Base-by-base conservation (phyloP, 257 asterid genomes). In the Echium plantagineum region DNA sequence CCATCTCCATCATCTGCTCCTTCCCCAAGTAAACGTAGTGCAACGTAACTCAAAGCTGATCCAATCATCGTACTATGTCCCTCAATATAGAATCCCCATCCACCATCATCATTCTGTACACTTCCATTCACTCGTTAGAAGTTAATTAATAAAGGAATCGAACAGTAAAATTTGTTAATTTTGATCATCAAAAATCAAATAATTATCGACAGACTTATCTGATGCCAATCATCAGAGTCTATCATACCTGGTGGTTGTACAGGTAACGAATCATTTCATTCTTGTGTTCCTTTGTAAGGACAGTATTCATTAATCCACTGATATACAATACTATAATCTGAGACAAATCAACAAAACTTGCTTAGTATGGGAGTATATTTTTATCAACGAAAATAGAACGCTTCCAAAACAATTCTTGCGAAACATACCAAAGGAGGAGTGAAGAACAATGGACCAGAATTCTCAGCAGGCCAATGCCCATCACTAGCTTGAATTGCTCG, bases 41-140 rank as follows among this genome's bases (percentile, higher is more conserved):
- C 81, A 0, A 88, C 77, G 53, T 88, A 88, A 70, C 83, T 85
- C 15, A 88, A 82, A 0, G 82, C 95, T 0, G 94, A 80, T 2
- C 96, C 95, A n/a, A 88, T 81, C 96, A 88, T 88, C 0, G 96
- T 88, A 21, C 94, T 88, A 54, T 81, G 94, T 8, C 96, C 96
- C 69, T 80, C 95, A 5, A 88, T 78, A 74, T 85, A 81, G 28
- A 87, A 82, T 64, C 96, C 96, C 94, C 96, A 85, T 3, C 94
- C 96, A 0, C 96, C 96, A 58, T 87, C 94, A 52, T 79, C 87
- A 38, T 87, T 87, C 94, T 87, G 59, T 59, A 46, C 2, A 12
- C 22, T 24, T 24, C 26, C 26, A 24, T 24, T 24, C 26, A 24
- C 3, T 24, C 1, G 26, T 24, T 24, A 24, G 26, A 24, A n/a